These are phyloP conservation scores for Aspergillus nomiae DNA, from an alignment of 2,329 filamentous ascomycete genomes.

Conservation along the genomic window DNA sequence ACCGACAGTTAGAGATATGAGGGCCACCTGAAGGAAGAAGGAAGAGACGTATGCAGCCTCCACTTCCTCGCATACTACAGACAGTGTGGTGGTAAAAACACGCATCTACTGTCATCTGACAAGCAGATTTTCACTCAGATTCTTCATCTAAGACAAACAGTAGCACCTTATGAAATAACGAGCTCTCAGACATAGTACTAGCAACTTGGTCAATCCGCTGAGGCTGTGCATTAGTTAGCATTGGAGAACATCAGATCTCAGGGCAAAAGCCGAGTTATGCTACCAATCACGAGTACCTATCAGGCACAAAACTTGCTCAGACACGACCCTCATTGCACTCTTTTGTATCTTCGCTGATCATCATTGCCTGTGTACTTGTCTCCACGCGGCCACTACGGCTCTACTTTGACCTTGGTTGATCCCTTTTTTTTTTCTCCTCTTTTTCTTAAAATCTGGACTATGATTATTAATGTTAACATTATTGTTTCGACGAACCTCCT, in stretches of 20 bases:
- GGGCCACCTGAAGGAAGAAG: not conserved
- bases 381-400: not conserved
- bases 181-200: not conserved
- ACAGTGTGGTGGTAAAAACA: not conserved
- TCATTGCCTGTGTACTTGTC: not conserved
- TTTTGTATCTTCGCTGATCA: slow-evolving; percentile 6
- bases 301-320: not conserved
- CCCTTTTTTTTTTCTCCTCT: not conserved
- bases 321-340: not conserved
- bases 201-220: not conserved
- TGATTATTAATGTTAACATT: not conserved
- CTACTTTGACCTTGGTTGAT: not conserved
- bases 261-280: not conserved
- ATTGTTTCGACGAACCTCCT: not conserved
- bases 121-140: slow-evolving; percentile 8
- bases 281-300: slow-evolving; percentile 5
- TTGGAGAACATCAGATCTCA: not conserved
- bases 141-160: slow-evolving; percentile 1
- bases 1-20: slow-evolving; percentile 3
- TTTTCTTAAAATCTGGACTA: not conserved
- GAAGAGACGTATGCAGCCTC: slow-evolving; percentile 12
- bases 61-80: slow-evolving; percentile 4
- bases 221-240: slow-evolving; percentile 9
- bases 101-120: slow-evolving; percentile 15
- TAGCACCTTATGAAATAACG: not conserved